Evolutionary conservation across 805 yeast species (phyloP), one percentile per base, ranked within the genome.

Genomic region (Candida alai): DNA sequence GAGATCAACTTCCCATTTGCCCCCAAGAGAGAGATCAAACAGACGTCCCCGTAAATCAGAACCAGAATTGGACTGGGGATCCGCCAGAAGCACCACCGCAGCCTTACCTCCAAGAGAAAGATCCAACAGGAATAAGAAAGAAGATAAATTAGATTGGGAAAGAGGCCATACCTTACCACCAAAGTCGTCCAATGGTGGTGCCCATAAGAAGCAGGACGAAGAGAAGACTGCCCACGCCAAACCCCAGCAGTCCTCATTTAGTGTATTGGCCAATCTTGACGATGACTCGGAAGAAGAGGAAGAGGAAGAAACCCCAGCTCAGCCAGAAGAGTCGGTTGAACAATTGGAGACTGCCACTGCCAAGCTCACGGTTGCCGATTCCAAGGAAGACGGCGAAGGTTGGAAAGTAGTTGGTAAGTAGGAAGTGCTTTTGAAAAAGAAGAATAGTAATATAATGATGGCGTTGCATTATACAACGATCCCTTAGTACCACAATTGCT

Each of bases 21-120:
- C 66, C 23, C 59, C 63, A 34, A 52, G 63, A 43, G 24, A 19
- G 13, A 37, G 36, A 34, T 30, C 34, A 24, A 32, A 24, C 25
- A 35, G 38, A 25, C n/a, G n/a, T n/a, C 43, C 43, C 30, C 54
- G 48, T 42, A 62, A 51, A 28, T 53, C 51, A 30, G 70, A 61
- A 39, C 64, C 65, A 9, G 68, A 65, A 22, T 53, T 65, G 35
- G 70, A 65, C 48, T 65, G 71, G 71, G 52, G 63, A 27, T 28
- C 58, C 49, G 72, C 65, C 46, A 65, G 58, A 47, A 34, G 48
- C 36, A 41, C 49, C 23, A 43, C 46, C 21, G 51, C 47, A 5
- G 41, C 56, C 2, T 58, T 62, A 51, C 65, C 66, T 23, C 59
- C 63, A 34, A 52, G 63, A 43, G 62, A 60, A 39, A 42, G 61